A percentile compares a stretch with the other conserved stretches of the same genome.
Conservation (phyloP, 495 filamentous ascomycete species). For the Hypomontagnella monticulosa region DNA sequence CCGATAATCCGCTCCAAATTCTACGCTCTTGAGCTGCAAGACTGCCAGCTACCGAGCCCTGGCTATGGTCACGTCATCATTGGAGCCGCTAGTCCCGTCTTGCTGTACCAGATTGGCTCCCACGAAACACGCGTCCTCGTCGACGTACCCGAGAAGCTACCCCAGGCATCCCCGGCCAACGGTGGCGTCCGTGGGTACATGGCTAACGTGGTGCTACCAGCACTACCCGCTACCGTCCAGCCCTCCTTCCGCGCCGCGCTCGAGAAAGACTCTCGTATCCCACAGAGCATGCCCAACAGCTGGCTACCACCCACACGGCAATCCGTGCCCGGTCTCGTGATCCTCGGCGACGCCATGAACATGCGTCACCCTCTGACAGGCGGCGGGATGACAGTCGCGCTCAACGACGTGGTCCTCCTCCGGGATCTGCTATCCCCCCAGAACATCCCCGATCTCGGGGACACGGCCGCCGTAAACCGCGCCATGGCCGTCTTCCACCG, state of each 20-base stretch:
- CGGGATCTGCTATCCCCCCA: constrained; percentile 73
- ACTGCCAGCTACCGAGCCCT: constrained; percentile 77
- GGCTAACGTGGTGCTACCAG: constrained; percentile 76
- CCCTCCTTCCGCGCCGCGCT: constrained; percentile 81
- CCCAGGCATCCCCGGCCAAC: constrained; percentile 71
- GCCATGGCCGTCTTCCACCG: constrained; percentile 87
- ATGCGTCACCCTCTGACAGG: constrained; percentile 96
- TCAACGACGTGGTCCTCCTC: constrained; percentile 87
- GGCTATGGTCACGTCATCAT: constrained; percentile 89
- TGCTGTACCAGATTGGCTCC: constrained; percentile 97
- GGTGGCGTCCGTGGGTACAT: constrained; percentile 89
- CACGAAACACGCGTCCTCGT: constrained; percentile 91
- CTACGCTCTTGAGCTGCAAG: constrained; percentile 90
- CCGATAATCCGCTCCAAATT: constrained; percentile 84
- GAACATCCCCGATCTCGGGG: constrained; percentile 71
- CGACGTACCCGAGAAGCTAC: constrained; percentile 83
- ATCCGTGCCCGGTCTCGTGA: constrained; percentile 75
- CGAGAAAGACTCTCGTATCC: constrained; percentile 72
- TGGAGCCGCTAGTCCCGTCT: constrained; percentile 78
- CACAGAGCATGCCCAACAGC: constrained; percentile 89
- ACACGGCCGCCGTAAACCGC: constrained; percentile 68
- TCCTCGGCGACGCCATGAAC: constrained; percentile 93
- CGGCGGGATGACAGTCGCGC: constrained; percentile 94
- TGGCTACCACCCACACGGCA: constrained; percentile 81
- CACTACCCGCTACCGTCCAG: constrained; percentile 74